Base-by-base conservation (phyloP, 768 basidiomycete genomes). In the Hortiboletus flavorubellus region DNA sequence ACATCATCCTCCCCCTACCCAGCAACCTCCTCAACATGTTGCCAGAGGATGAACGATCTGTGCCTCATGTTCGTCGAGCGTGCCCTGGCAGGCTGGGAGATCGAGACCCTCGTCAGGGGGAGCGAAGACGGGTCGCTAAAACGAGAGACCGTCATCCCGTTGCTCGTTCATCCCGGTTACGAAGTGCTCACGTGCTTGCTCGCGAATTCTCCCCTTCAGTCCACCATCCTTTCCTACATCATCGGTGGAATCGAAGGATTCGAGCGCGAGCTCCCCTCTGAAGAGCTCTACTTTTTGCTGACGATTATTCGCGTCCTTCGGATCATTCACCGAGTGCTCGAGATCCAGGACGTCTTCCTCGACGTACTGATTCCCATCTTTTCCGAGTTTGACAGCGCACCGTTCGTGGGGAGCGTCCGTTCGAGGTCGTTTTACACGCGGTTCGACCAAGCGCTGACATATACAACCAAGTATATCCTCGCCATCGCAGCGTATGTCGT, bases 331-430 rank as follows among this genome's bases (percentile, higher is more conserved):
- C 86, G 93, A 1, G 80, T 89, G 0, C 75, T 98, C 53, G 90
- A 93, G 59, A 80, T 93, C 26, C 94, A 98, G 65, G 86, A 89
- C 46, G 80, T 93, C 52, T 97, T 95, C 76, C 77, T 94, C 39
- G 93, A 98, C 51, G 85, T 94, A 26, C 81, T 96, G 46, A 74
- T 96, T 4, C 92, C 93, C 2, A 73, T 88, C 18, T 79, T 95
- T 8, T 75, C 81, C 18, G 87, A 92, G 51, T 76, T 84, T 54
- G 82, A 83, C 56, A 81, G 79, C 56, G 68, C 80, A 0, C 68
- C 80, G 0, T 66, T 86, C 43, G 71, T 83, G 29, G 84, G 84
- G 31, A 77, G 74, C 8, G 69, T 82, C 15, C 81, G 83, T 56
- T 76, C 87, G 1, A 80, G 84, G 10, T 88, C 87, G 4, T 86